Evolutionary conservation across 2,329 filamentous ascomycete species (phyloP), one percentile per base, ranked within the genome.

Genomic region (Rosellinia necatrix): DNA sequence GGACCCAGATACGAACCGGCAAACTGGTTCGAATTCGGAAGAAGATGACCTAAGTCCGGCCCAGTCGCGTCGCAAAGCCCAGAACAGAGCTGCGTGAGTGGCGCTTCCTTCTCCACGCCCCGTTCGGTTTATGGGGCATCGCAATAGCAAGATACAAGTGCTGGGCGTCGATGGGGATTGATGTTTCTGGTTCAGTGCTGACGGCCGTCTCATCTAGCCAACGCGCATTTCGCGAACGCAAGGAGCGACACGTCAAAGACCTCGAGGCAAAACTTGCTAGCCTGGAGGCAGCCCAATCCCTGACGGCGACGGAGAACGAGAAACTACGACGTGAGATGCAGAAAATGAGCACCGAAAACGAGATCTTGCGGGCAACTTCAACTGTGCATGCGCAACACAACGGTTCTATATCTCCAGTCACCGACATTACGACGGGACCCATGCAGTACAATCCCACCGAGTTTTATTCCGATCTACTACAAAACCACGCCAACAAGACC

Each of bases 191-290:
- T 22, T 42, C 46, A 22, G 49, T 44, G 37, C 48, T 53, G 25
- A 58, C 30, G n/a, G 30, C 13, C 30, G n/a, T 52, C 19, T 34
- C 21, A 34, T 46, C 24, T 61, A 97, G 93, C 43, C 94, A 97
- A 81, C 88, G 93, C 66, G 93, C 94, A 27, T 97, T 97, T 73
- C 91, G 93, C 58, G 93, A 97, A 74, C 88, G 93, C 65, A 97
- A 97, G 74, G 93, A 97, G 72, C 88, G 87, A 55, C 92, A 96
- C 69, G 92, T 97, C 60, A 92, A 92, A 72, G 92, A 97, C 59
- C 86, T 97, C 21, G 92, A 97, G 74, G 84, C 86, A 54, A 94
- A 96, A 71, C 85, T 97, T 24, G 87, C 84, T 46, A 81, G 79
- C 44, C 84, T 97, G 27, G 89, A 96, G 70, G 85, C 86, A 57